phyloP scores from a whole-genome alignment of 768 basidiomycete genomes.

The Leucosporidium yakuticum region DNA sequence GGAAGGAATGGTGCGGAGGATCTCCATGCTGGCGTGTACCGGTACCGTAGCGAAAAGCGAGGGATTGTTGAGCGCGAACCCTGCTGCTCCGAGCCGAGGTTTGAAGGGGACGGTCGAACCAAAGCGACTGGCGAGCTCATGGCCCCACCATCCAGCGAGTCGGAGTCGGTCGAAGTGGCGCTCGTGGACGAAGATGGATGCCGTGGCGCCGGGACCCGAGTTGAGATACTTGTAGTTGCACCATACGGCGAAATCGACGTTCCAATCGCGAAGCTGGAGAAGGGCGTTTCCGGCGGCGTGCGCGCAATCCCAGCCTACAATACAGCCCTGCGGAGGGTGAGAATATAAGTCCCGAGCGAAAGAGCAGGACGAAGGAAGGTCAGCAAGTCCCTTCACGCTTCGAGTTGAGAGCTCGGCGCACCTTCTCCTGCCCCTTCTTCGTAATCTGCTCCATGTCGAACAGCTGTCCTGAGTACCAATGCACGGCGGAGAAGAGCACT shows the following conservation, averaged over 20 bases:
- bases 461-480: no score
- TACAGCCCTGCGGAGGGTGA: constrained; percentile 60
- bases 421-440: no score
- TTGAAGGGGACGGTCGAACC: constrained; percentile 75
- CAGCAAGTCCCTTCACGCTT: no score
- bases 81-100: constrained; percentile 80
- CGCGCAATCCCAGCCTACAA: constrained; percentile 94
- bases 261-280: constrained; percentile 81
- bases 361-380: no score
- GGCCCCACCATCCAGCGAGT: constrained; percentile 85
- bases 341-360: no score
- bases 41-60: constrained; percentile 65
- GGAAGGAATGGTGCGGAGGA: constrained; percentile 50
- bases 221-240: constrained; percentile 97
- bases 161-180: constrained; percentile 6
- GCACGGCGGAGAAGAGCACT: no score
- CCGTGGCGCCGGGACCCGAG: constrained; percentile 93
- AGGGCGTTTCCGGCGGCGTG: constrained; percentile 94
- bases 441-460: no score
- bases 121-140: constrained; percentile 77
- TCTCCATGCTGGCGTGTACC: constrained; percentile 62
- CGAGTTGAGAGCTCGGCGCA: no score
- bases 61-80: constrained; percentile 93
- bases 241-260: constrained; percentile 96
- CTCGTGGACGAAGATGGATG: constrained; percentile 81